A percentile compares a stretch with the other conserved stretches of the same genome.
Conservation (phyloP, 129 eudicot genomes). For the Calendula officinalis region DNA sequence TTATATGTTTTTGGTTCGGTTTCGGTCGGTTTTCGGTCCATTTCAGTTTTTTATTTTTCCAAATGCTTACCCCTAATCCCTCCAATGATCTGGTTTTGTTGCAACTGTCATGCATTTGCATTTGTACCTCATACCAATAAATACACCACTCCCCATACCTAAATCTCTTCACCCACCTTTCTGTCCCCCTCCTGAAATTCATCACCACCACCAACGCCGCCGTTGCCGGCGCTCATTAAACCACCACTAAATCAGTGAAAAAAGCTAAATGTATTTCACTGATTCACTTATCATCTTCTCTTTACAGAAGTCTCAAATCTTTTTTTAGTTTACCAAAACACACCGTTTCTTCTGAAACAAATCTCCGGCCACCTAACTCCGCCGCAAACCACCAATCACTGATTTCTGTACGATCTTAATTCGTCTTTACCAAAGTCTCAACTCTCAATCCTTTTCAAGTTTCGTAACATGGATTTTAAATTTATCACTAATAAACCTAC, state of each 20-base stretch:
- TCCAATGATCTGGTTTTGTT: conserved; percentile 19
- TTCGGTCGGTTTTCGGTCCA: too few relatives aligned
- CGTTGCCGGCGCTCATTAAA: neutral
- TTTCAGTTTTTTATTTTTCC: too few relatives aligned
- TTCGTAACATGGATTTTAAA: neutral
- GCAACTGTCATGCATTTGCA: conserved; percentile 26
- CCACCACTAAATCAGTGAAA: neutral
- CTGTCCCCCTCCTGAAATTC: conserved; percentile 29
- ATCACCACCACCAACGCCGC: conserved; percentile 10
- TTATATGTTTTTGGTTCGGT: too few relatives aligned
- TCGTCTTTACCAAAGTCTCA: neutral
- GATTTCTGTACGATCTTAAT: neutral
- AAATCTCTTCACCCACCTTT: conserved; percentile 32
- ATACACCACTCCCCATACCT: conserved; percentile 29
- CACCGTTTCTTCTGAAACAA: too few relatives aligned
- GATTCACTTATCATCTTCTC: too few relatives aligned
- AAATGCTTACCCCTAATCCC: too few relatives aligned
- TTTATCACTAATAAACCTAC: neutral
- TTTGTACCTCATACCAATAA: conserved; percentile 26
- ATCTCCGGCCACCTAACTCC: neutral
- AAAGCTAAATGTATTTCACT: too few relatives aligned
- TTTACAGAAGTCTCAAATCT: too few relatives aligned
- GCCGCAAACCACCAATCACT: conserved; percentile 10
- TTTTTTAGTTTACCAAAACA: too few relatives aligned
- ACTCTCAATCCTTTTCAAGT: neutral